Conservation (phyloP, 352 stramenopile species). For the Globisporangium spinosum region DNA sequence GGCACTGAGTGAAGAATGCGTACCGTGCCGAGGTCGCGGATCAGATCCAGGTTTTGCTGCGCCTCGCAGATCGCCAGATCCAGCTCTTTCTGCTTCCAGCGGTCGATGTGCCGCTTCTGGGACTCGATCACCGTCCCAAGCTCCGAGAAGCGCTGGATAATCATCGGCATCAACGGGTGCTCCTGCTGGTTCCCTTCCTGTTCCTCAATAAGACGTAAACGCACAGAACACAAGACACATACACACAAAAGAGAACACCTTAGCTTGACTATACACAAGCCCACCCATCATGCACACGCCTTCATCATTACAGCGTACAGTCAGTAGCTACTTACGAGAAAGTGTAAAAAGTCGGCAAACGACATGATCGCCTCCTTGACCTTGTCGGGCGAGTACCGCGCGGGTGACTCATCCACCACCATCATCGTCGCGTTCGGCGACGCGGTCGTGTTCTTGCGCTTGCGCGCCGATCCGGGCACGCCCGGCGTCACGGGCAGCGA, state of each 20-base stretch:
- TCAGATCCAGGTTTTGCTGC: slow-evolving; percentile 63
- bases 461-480: slow-evolving; percentile 23
- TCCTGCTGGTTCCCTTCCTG: slow-evolving; percentile 77
- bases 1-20: neutral
- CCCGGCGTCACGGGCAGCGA: slow-evolving; percentile 19
- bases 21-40: slow-evolving; percentile 51
- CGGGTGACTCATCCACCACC: slow-evolving; percentile 41
- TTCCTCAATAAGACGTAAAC: slow-evolving; percentile 43
- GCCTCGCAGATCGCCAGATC: slow-evolving; percentile 71
- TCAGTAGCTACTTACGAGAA: slow-evolving; percentile 54
- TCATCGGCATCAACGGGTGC: slow-evolving; percentile 68
- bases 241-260: slow-evolving; percentile 28
- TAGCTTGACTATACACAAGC: slow-evolving; percentile 20
- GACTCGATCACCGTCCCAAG: slow-evolving; percentile 80
- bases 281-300: neutral
- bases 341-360: slow-evolving; percentile 79
- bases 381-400: slow-evolving; percentile 66
- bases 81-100: slow-evolving; percentile 82
- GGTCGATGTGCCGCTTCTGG: slow-evolving; percentile 81
- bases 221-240: slow-evolving; percentile 16
- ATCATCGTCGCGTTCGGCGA: slow-evolving; percentile 19
- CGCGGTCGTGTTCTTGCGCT: slow-evolving; percentile 25
- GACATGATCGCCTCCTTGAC: slow-evolving; percentile 76
- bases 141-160: slow-evolving; percentile 74
- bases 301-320: neutral